Conservation (phyloP, 73 alveolate genomes). For the Paramecium octaurelia region DNA sequence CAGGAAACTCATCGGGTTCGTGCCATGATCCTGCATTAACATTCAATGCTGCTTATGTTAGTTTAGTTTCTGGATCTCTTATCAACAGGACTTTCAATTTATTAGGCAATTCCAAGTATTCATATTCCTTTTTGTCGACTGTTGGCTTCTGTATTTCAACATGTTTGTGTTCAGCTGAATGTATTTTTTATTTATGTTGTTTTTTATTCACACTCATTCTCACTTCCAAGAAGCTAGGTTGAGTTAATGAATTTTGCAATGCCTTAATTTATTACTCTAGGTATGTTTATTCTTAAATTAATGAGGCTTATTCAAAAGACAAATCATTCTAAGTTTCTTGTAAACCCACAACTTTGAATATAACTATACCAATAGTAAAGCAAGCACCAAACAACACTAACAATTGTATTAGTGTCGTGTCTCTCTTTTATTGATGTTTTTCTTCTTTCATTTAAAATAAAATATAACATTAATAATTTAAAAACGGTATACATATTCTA, state of each 20-base stretch:
- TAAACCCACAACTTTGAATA: not conserved
- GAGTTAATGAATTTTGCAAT: not conserved
- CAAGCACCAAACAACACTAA: not conserved
- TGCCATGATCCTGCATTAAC: constrained; percentile 71
- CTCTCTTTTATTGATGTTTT: not conserved
- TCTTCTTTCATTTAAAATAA: not conserved
- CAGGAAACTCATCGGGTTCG: constrained; percentile 72
- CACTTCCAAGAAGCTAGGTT: not conserved
- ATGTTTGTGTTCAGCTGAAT: not conserved
- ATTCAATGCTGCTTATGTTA: constrained; percentile 72
- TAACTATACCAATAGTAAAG: not conserved
- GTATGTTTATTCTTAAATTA: not conserved
- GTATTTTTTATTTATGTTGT: not conserved
- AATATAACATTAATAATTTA: not conserved
- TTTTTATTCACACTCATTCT: not conserved
- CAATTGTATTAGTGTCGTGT: not conserved
- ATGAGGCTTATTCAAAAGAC: not conserved
- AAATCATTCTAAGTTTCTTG: not conserved
- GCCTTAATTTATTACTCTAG: not conserved
- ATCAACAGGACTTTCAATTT: constrained; percentile 64
- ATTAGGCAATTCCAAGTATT: constrained; percentile 40
- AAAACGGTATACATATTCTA: not conserved
- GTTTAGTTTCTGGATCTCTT: constrained; percentile 68
- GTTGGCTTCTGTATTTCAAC: not conserved
- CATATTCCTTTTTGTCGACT: not conserved